Base-by-base conservation (phyloP, 352 stramenopile genomes). In the Globisporangium cylindrosporum region DNA sequence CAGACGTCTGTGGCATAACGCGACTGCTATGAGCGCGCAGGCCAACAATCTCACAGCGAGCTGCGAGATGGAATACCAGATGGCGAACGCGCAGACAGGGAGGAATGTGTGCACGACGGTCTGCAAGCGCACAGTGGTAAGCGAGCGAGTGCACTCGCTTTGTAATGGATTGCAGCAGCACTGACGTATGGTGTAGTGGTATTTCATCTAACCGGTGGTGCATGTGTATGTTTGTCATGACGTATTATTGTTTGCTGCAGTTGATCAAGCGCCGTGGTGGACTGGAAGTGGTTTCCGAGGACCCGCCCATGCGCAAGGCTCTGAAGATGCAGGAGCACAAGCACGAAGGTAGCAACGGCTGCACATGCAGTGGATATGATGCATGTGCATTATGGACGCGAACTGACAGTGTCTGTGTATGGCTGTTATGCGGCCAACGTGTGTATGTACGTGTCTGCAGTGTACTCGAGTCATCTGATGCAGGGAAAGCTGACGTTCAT, bases 401-500 rank as follows among this genome's bases (percentile, higher is more conserved):
- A 64, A 3, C 22, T 69, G 7, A 64, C 32, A 5, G 22, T 63
- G 14, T 15, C 36, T 68, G 22, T 15, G 24, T 68, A 15, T 41
- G n/a, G 3, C 43, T 29, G 25, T 24, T 58, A 14, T n/a, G 29
- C 12, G 1, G 4, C 4, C 8, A 61, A 9, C 59, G 25, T 53
- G 22, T 38, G 43, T 43, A 12, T 51, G 43, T 3, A 48, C 7
- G 22, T 6, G 43, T 61, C 5, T 54, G 8, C 58, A 77, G 70
- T 92, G 25, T 93, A 92, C 71, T 93, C 83, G 59, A 89, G 86
- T 38, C 84, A 88, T 43, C 56, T 83, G 32, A 46, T 66, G 7
- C 72, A 85, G 29, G 86, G 86, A 61, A 93, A 91, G 51, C 67
- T 89, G 20, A 79, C 83, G 12, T 83, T 93, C 64, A 88, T 91